Evolutionary conservation across 108 stramenopile genomes (phyloP), one percentile per base, ranked within the genome.

Genomic region (Nitzschia palea): DNA sequence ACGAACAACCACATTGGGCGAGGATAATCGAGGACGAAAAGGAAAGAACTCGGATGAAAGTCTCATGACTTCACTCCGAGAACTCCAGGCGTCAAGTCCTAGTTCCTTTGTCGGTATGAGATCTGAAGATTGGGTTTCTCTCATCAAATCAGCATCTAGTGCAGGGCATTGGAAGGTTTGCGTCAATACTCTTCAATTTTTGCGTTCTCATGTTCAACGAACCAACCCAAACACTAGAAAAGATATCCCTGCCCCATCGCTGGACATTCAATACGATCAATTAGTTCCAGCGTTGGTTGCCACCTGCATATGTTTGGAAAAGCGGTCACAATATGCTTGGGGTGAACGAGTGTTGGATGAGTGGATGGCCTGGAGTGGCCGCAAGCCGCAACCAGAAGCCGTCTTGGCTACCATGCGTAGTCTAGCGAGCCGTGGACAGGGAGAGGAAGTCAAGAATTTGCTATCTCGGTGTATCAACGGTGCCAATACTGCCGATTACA

Each of bases 341-440:
- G 81, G 85, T 0, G 71, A 86, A 35, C 71, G 91, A 17, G 76
- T 83, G 8, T 84, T 93, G 20, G 75, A 93, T 31, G 91, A 93
- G 53, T 93, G 91, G 91, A 83, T 88, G 23, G 78, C 81, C 43
- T 93, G 91, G 91, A 87, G 87, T 55, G 91, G 86, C 4, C 48
- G 88, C 50, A 56, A 81, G 33, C 88, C 87, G 22, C 81, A 74
- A n/a, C 78, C 71, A 33, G 82, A 93, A 68, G 86, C 88, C 32
- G 86, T 90, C 17, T 28, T 78, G 25, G 73, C 88, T 33, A 81
- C 88, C 9, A 74, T 84, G 58, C 83, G 91, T 25, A 65, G 82
- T 34, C 58, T 93, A 33, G 73, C 80, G n/a, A 71, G 67, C 44
- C 70, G 85, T 2, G 85, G 77, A n/a, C 70, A 76, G 23, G 79